A percentile compares a stretch with the other conserved stretches of the same genome.
phyloP scores from a whole-genome alignment of 78 protist species.

The Anaeramoeba ignava region DNA sequence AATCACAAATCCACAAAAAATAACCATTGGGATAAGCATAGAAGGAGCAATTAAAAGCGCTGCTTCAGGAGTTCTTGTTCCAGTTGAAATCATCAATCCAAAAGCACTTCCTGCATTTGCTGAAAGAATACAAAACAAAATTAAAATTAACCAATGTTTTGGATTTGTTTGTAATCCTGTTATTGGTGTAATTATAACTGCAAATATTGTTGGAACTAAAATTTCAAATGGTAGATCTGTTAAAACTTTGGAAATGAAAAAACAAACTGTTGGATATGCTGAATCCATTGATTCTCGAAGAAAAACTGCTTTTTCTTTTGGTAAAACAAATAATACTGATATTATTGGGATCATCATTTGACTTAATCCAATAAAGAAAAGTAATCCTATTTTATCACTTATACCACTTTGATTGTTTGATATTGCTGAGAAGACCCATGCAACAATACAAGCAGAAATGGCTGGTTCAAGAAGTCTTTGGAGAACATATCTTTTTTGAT shows the following conservation, averaged over 20 bases:
- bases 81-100: neutral
- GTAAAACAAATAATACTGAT: neutral
- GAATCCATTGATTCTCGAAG: slow-evolving; percentile 17
- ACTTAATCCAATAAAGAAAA: slow-evolving; percentile 18
- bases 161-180: neutral
- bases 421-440: slow-evolving; percentile 23
- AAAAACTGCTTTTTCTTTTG: slow-evolving; percentile 21
- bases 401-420: slow-evolving; percentile 1
- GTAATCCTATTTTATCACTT: slow-evolving; percentile 14
- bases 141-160: neutral
- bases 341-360: slow-evolving; percentile 1
- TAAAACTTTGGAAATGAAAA: slow-evolving; percentile 23
- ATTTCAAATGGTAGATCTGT: slow-evolving; percentile 17
- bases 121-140: neutral
- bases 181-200: slow-evolving; percentile 10
- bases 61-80: neutral
- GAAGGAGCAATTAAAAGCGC: neutral
- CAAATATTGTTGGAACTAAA: slow-evolving; percentile 15
- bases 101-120: neutral
- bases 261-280: slow-evolving; percentile 16
- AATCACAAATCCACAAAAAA: neutral
- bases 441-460: too few species aligned
- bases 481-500: too few species aligned
- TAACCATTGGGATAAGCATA: neutral
- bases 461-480: too few species aligned